phyloP scores from a whole-genome alignment of 306 rosid genomes.

The Vigna mungo region DNA sequence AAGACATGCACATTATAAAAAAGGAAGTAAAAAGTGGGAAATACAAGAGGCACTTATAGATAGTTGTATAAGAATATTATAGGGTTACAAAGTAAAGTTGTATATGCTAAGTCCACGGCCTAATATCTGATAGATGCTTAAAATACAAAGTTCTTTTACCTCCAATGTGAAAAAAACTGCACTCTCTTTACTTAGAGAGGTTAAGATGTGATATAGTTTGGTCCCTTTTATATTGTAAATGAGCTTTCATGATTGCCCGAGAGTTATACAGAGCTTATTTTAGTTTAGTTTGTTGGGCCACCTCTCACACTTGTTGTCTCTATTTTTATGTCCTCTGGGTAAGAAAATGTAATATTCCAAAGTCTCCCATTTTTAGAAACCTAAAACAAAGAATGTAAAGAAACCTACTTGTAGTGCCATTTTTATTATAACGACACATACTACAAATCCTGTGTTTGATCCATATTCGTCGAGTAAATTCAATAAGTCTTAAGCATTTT shows the following conservation, averaged over 20 bases:
- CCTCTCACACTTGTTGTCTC: too few relatives aligned
- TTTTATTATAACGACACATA: too few relatives aligned
- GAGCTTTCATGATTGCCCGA: background rate
- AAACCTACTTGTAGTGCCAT: too few relatives aligned
- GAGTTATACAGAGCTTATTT: too few relatives aligned
- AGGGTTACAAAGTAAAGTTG: conserved; percentile 4
- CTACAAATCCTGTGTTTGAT: too few relatives aligned
- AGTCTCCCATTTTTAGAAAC: background rate
- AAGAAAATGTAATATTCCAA: background rate
- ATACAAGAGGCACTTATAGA: background rate
- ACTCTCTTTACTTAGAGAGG: background rate
- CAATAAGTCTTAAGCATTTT: too few relatives aligned
- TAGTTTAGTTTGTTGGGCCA: too few relatives aligned
- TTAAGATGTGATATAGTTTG: background rate
- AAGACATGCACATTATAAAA: background rate
- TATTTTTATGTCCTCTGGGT: too few relatives aligned
- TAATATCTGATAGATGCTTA: background rate
- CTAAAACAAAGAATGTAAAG: too few relatives aligned
- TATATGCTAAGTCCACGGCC: background rate
- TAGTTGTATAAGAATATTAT: background rate
- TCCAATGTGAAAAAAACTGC: background rate
- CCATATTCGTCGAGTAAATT: too few relatives aligned
- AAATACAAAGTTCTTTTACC: background rate
- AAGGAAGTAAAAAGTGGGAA: background rate
- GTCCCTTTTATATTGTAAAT: background rate